Evolutionary conservation across 768 basidiomycete genomes (phyloP).

Genomic region (Hortiboletus flavorubellus): DNA sequence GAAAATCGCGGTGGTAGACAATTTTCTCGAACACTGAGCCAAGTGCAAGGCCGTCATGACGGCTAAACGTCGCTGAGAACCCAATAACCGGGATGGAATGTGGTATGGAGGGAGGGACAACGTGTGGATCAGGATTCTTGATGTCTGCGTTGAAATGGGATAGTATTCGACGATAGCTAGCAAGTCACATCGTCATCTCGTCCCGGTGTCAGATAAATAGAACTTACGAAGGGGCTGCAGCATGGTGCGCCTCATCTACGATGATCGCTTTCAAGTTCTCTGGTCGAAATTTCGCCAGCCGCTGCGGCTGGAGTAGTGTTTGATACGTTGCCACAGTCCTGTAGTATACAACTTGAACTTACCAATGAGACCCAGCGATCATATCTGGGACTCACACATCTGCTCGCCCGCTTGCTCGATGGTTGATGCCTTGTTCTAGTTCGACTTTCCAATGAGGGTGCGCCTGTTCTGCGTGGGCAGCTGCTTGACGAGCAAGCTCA

Average conservation of each 20-base stretch:
- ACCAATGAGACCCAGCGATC: not conserved
- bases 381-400: constrained; percentile 58
- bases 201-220: not conserved
- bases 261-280: constrained; percentile 67
- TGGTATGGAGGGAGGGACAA: constrained; percentile 35
- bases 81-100: constrained; percentile 80
- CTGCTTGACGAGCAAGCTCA: constrained; percentile 87
- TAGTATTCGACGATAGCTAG: constrained; percentile 78
- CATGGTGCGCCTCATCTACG: constrained; percentile 94
- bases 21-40: constrained; percentile 87
- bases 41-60: constrained; percentile 88
- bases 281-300: constrained; percentile 76
- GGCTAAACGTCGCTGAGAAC: constrained; percentile 92
- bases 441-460: constrained; percentile 80
- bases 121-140: constrained; percentile 46
- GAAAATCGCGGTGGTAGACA: constrained; percentile 88
- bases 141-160: constrained; percentile 76
- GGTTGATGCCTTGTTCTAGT: constrained; percentile 82
- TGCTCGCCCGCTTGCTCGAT: constrained; percentile 73
- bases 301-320: constrained; percentile 61
- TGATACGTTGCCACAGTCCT: constrained; percentile 91
- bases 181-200: constrained; percentile 3
- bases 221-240: constrained; percentile 82
- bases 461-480: constrained; percentile 59
- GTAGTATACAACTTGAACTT: not conserved